Base-by-base conservation (phyloP, 106 monocot species). In the Xerophyta viscosa region DNA sequence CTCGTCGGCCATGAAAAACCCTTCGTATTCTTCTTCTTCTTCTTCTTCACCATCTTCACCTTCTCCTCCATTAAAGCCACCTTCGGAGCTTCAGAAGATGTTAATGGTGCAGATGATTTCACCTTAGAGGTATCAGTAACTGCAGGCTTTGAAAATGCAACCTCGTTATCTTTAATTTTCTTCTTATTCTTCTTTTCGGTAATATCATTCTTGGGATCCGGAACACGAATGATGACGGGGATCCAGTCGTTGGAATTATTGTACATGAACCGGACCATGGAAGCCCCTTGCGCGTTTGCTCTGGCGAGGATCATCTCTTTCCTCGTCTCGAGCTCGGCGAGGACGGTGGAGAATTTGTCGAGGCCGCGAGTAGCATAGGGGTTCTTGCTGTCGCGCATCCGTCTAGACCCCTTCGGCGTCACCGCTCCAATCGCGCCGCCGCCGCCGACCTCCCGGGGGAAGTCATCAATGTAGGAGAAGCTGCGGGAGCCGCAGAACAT, bases 341-440 rank as follows among this genome's bases (percentile, higher is more conserved):
- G 27, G n/a, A 83, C 73, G 0, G 58, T 57, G 15, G 77, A 69
- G 66, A 73, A 83, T 65, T 83, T 83, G 43, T 83, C 77, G 7
- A 77, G 63, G 25, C 83, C 83, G 29, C 83, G 54, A 6, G 56
- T 29, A 6, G 83, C 55, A 45, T 77, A 83, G 0, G 83, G 83
- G 50, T 83, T 83, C 61, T 77, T 70, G n/a, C n/a, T n/a, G 57
- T 39, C 55, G 41, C 54, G 58, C 60, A 59, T 69, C 68, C 45
- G 68, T 13, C 46, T 14, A 19, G 46, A 46, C n/a, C 21, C 27
- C 18, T 55, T 60, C 7, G 56, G 54, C 39, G 65, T 22, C 6
- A 57, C 31, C 19, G 48, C 29, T 8, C 58, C 13, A 0, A 15
- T 29, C 8, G 10, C 15, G 15, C 10, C 39, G 39, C 39, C 39